These are phyloP conservation scores for Lactifluus echinatus DNA, from an alignment of 768 basidiomycete genomes.

Conservation along the genomic window DNA sequence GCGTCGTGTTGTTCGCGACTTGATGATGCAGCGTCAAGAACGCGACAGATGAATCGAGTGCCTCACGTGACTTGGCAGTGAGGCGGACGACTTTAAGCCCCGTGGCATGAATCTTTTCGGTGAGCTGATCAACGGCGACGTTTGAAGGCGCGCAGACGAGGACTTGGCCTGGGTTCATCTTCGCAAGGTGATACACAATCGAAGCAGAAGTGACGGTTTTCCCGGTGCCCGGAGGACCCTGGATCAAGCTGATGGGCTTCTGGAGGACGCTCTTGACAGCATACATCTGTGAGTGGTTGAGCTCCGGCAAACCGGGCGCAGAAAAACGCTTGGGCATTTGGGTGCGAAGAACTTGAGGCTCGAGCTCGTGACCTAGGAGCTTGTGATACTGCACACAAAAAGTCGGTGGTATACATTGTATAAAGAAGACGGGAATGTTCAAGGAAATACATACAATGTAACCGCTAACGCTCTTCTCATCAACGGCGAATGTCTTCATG, in stretches of 20 bases:
- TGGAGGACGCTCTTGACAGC: constrained; percentile 98
- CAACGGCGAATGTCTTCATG: constrained; percentile 99
- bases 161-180: constrained; percentile 99
- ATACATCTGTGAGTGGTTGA: constrained; percentile 99
- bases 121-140: constrained; percentile 97
- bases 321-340: constrained; percentile 98
- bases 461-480: constrained; percentile 98
- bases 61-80: constrained; percentile 97
- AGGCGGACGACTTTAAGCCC: constrained; percentile 96
- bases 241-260: constrained; percentile 95
- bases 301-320: constrained; percentile 92
- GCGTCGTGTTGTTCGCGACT: constrained; percentile 93
- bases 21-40: constrained; percentile 96
- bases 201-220: constrained; percentile 99
- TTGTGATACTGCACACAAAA: constrained; percentile 75
- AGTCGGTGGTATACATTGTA: constrained; percentile 1
- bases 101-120: constrained; percentile 99
- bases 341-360: constrained; percentile 82
- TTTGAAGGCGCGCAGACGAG: constrained; percentile 98
- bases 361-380: constrained; percentile 93
- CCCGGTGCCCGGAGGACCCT: constrained; percentile 97
- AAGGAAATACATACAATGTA: constrained; percentile 69
- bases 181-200: constrained; percentile 95
- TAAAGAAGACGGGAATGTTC: neutral
- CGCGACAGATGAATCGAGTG: constrained; percentile 88